Conservation (phyloP, 2,329 filamentous ascomycete genomes). For the Endocalyx cinctus region DNA sequence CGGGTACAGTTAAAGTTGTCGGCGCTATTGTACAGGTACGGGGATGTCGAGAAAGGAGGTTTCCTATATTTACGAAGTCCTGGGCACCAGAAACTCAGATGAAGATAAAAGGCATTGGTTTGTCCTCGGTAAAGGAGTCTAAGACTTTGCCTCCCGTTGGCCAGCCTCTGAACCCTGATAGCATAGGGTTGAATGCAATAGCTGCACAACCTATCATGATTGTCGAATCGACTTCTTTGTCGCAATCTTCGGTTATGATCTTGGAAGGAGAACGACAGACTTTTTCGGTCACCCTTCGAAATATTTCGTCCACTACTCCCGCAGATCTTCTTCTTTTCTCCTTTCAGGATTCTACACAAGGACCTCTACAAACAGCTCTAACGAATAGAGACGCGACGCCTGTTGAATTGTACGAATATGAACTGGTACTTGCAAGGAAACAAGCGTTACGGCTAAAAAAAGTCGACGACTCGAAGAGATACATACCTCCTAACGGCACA, state of each 20-base stretch:
- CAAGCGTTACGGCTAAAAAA: constrained; percentile 59
- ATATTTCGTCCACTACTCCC: constrained; percentile 64
- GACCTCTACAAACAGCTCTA: constrained; percentile 69
- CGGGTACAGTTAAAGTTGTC: constrained; percentile 67
- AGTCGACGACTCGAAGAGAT: constrained; percentile 47
- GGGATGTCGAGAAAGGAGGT: constrained; percentile 76
- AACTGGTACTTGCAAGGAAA: constrained; percentile 70
- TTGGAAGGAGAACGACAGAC: constrained; percentile 79
- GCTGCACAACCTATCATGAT: constrained; percentile 71
- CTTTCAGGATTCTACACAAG: constrained; percentile 83
- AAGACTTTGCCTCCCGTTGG: constrained; percentile 34
- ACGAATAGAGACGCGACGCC: constrained; percentile 71
- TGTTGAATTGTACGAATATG: constrained; percentile 80
- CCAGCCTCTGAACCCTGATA: constrained; percentile 41
- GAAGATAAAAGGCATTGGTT: constrained; percentile 74
- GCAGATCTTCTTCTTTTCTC: constrained; percentile 84
- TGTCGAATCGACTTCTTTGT: constrained; percentile 70
- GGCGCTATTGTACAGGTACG: constrained; percentile 77
- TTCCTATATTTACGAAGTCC: constrained; percentile 73
- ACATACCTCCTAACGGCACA: constrained; percentile 63
- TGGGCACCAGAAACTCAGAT: constrained; percentile 67
- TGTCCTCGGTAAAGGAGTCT: constrained; percentile 51
- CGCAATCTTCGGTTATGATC: constrained; percentile 85
- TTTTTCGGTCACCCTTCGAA: constrained; percentile 77
- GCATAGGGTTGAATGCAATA: constrained; percentile 68